Base-by-base conservation (phyloP, 1,284 basidiomycete species). In the Tilletia setariae region DNA sequence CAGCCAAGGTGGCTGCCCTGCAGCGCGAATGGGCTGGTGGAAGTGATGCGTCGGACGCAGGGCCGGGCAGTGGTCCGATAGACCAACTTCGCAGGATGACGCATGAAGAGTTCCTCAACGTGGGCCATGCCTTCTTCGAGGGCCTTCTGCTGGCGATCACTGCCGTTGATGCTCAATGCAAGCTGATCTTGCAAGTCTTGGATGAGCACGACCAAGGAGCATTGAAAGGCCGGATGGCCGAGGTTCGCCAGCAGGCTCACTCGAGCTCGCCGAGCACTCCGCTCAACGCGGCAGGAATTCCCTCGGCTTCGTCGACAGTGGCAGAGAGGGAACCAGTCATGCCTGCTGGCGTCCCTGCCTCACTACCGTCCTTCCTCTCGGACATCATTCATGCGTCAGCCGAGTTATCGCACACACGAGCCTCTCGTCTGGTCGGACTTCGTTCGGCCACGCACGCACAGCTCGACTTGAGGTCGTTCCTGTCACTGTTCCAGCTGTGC, bases 331-430 rank as follows among this genome's bases (percentile, higher is more conserved):
- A 68, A 67, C 59, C 71, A 0, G 63, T 51, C 21, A 76, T 78
- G 76, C 75, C 76, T 1, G 25, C 30, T 2, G 74, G 72, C 19
- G 77, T 79, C 1, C 77, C 76, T 61, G 82, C 85, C 2, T 82
- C 85, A 11, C 73, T 89, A 15, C 79, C 76, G 66, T 83, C 85
- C 8, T 81, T 85, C 15, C 72, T 89, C 21, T 82, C 86, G 2
- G 93, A 94, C 71, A 87, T 90, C 42, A 85, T 97, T 42, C 87
- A 89, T 1, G 90, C 91, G 0, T 88, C 89, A 0, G 89, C 91
- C 49, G 93, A 96, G 78, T 86, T 94, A 7, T 89, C 92, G 8
- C 94, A 95, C 81, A 87, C 89, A 8, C 87, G 91, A 28, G 88
- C 88, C 0, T 90, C 92, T 7, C 91, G 90, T 78, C 86, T 95